These are phyloP conservation scores for Neurospora discreta DNA, from an alignment of 495 filamentous ascomycete species.

Conservation along the genomic window DNA sequence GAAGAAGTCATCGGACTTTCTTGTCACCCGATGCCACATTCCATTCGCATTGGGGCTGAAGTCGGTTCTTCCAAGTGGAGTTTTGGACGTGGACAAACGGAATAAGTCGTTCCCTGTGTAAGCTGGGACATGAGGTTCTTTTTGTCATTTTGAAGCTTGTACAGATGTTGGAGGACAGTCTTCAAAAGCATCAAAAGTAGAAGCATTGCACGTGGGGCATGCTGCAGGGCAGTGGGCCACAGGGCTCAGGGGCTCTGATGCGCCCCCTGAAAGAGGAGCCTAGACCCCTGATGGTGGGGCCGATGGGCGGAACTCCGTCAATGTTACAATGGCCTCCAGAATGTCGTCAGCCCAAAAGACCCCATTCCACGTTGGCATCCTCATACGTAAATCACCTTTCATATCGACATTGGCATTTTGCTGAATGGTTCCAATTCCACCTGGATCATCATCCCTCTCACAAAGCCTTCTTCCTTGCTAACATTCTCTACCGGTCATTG, in stretches of 20 bases:
- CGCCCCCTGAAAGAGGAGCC: background rate
- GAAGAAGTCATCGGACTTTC: background rate
- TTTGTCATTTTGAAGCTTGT: background rate
- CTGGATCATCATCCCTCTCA: background rate
- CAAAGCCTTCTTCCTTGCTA: background rate
- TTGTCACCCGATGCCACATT: background rate
- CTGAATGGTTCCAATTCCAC: background rate
- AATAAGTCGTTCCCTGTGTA: background rate
- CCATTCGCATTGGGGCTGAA: background rate
- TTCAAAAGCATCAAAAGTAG: background rate
- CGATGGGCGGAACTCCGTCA: background rate
- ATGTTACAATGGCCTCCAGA: background rate
- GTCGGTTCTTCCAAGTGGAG: background rate
- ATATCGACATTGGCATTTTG: background rate
- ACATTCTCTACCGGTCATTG: background rate
- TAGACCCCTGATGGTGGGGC: background rate
- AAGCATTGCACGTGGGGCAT: background rate
- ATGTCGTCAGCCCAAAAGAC: background rate
- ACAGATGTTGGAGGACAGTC: background rate
- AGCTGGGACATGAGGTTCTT: background rate
- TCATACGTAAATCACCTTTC: background rate
- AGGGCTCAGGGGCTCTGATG: background rate
- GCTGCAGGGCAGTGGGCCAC: background rate
- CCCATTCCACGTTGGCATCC: background rate
- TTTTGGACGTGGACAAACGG: background rate